Conservation (phyloP, 169 alveolate species). For the Plasmodium yoelii region DNA sequence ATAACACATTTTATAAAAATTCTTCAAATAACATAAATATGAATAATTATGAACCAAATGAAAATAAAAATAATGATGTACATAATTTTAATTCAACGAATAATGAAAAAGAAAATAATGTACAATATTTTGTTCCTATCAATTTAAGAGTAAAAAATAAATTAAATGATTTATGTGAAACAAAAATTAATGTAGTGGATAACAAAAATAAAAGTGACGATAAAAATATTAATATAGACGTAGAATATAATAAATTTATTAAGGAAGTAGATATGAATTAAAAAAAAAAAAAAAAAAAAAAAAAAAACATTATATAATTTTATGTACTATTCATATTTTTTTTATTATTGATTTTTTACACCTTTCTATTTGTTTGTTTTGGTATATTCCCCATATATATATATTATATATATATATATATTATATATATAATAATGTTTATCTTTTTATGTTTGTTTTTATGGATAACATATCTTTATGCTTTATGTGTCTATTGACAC, state of each 20-base stretch:
- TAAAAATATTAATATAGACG: conserved; percentile 41
- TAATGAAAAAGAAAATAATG: not conserved
- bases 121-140: conserved; percentile 66
- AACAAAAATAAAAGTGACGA: conserved; percentile 6
- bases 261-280: conserved; percentile 62
- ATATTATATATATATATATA: too few species aligned
- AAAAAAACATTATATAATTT: not conserved
- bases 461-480: too few species aligned
- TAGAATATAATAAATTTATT: conserved; percentile 55
- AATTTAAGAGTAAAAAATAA: conserved; percentile 68
- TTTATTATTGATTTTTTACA: not conserved
- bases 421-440: not conserved
- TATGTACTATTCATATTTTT: not conserved
- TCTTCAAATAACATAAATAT: conserved; percentile 9
- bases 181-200: conserved; percentile 38
- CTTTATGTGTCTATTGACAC: too few species aligned
- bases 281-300: not conserved
- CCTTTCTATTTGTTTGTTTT: not conserved
- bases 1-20: not conserved
- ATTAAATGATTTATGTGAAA: conserved; percentile 58
- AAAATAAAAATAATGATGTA: not conserved
- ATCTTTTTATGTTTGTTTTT: too few species aligned
- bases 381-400: not conserved
- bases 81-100: not conserved
- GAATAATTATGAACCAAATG: not conserved